Evolutionary conservation across 805 yeast species (phyloP), one percentile per base, ranked within the genome.

Genomic region (Wickerhamomyces mucosus): DNA sequence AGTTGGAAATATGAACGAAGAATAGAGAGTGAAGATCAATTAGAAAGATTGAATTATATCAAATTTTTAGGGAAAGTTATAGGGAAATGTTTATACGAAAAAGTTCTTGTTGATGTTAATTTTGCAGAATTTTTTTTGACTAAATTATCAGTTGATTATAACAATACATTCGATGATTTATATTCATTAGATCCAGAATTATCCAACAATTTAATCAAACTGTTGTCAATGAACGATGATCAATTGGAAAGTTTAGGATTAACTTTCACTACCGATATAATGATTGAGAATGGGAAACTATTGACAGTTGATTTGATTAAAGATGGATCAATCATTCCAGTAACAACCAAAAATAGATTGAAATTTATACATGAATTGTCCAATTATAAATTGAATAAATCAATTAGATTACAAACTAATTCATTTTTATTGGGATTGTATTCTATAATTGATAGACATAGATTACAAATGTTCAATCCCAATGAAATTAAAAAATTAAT

Each of bases 31-130:
- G 55, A 54, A 4, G 33, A 34, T 34, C 41, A 53, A 33, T 17
- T 44, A 39, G 38, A 49, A 32, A 37, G 48, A 19, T 41, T 69
- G 33, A 50, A 55, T 7, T 51, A 55, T 20, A 46, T 68, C 24
- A 65, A 66, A 45, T 88, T 88, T 45, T 53, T 88, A 42, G 98
- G 98, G 0, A 76, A 68, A 59, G 62, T 86, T 6, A 64, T 89
- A 27, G 98, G 96, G 1, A 89, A 86, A 50, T 88, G 96, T 47
- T 59, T 89, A 4, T 85, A 83, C 50, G 95, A 84, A 34, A 75
- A 75, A 32, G 78, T 86, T 4, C 61, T 89, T 40, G 72, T 89
- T 7, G 94, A 88, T 53, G 70, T 83, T 16, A 69, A 75, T 13
- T 88, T 89, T 65, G 86, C 96, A 0, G 82, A 89, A 3, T 84